Evolutionary conservation across 2,329 filamentous ascomycete genomes (phyloP).

Genomic region (Capronia coronata): DNA sequence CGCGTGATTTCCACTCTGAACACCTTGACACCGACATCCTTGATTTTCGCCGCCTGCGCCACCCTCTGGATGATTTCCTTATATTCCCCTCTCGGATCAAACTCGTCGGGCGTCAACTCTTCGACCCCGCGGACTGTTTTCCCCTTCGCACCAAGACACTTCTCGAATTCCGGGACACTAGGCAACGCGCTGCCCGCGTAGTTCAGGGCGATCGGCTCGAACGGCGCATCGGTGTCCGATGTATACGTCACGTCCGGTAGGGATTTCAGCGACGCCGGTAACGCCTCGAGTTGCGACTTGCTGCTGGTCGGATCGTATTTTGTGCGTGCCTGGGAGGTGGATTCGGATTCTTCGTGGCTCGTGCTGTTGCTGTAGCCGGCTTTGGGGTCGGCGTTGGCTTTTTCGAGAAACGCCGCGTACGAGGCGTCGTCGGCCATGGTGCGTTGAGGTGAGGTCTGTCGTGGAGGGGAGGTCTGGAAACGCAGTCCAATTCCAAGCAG

Average conservation of each 20-base stretch:
- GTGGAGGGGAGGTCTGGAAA: neutral
- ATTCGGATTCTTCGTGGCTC: constrained; percentile 20
- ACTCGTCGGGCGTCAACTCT: constrained; percentile 62
- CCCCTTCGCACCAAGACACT: constrained; percentile 52
- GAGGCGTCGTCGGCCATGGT: constrained; percentile 62
- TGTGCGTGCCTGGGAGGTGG: constrained; percentile 20
- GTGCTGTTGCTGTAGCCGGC: too few relatives aligned
- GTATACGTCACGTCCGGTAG: constrained; percentile 52
- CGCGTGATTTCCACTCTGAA: constrained; percentile 61
- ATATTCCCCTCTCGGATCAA: constrained; percentile 69
- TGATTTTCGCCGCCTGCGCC: constrained; percentile 25
- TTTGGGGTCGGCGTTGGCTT: constrained; percentile 66
- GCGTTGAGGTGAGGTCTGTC: constrained; percentile 2
- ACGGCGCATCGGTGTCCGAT: constrained; percentile 81
- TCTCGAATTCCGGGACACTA: constrained; percentile 59
- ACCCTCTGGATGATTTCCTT: constrained; percentile 53
- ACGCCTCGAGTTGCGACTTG: constrained; percentile 28
- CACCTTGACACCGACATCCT: constrained; percentile 51
- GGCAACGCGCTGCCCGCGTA: constrained; percentile 44
- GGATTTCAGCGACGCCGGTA: constrained; percentile 43
- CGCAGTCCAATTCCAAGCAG: too few relatives aligned
- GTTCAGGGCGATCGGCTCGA: constrained; percentile 65
- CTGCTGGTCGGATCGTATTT: constrained; percentile 20
- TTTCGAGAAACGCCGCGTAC: constrained; percentile 78
- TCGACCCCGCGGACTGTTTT: constrained; percentile 47